A percentile compares a stretch with the other conserved stretches of the same genome.
Evolutionary conservation across 73 alveolate species (phyloP).

Genomic region (Diophrys sp.): DNA sequence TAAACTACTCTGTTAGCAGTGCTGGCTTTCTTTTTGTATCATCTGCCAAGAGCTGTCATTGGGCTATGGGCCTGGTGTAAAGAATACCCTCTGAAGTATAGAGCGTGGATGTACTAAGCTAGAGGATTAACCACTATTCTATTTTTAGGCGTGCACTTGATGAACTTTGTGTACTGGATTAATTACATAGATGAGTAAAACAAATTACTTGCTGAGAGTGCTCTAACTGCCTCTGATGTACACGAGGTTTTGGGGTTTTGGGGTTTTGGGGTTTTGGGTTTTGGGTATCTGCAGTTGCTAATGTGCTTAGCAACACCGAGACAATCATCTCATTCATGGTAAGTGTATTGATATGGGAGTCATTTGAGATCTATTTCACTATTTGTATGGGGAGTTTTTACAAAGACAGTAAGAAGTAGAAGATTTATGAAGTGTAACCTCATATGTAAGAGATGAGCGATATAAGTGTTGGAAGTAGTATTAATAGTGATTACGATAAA

Average conservation of each 20-base stretch:
- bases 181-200: not conserved
- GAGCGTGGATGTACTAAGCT: not conserved
- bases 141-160: not conserved
- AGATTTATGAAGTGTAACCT: not conserved
- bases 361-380: not conserved
- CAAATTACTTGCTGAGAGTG: not conserved
- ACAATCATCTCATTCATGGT: not conserved
- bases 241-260: too few species aligned
- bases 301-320: not conserved
- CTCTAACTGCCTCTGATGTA: not conserved
- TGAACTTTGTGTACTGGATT: not conserved
- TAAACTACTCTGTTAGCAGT: not conserved
- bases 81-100: not conserved
- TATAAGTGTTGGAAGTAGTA: not conserved
- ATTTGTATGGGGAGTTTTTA: not conserved
- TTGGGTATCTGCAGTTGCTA: too few species aligned
- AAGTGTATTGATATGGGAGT: not conserved
- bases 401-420: not conserved
- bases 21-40: not conserved
- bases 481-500: not conserved
- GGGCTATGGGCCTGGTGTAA: not conserved
- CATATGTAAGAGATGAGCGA: not conserved
- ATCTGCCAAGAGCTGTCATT: not conserved
- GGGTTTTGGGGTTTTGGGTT: too few species aligned
- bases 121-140: not conserved